phyloP scores from a whole-genome alignment of 768 basidiomycete genomes.

The Butyriboletus loyo region DNA sequence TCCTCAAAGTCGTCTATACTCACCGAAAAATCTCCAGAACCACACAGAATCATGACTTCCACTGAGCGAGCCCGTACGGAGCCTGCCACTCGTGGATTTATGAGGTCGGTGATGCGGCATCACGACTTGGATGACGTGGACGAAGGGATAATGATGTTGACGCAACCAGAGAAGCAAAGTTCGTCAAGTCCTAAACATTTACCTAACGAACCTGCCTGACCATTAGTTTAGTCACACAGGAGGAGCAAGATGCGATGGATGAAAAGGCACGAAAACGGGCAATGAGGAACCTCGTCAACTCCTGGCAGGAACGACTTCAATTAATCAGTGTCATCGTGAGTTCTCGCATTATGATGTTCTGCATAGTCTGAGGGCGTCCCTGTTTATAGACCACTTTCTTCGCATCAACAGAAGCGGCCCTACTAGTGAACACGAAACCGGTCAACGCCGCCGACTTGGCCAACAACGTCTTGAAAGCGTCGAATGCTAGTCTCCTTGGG shows the following conservation, averaged over 20 bases:
- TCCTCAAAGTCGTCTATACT: neutral
- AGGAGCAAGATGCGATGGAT: slow-evolving; percentile 49
- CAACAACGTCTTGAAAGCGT: slow-evolving; percentile 23
- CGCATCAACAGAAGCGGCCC: slow-evolving; percentile 53
- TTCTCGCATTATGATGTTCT: neutral
- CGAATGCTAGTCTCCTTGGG: slow-evolving; percentile 48
- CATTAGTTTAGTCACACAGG: slow-evolving; percentile 39
- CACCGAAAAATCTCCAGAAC: slow-evolving; percentile 5
- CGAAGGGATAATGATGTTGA: slow-evolving; percentile 10
- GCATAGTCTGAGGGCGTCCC: neutral
- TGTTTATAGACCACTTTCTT: slow-evolving; percentile 55
- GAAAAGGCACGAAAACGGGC: slow-evolving; percentile 43
- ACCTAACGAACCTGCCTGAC: neutral
- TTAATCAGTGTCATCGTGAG: slow-evolving; percentile 58
- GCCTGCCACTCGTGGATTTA: slow-evolving; percentile 17
- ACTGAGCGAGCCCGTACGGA: slow-evolving; percentile 17
- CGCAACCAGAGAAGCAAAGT: slow-evolving; percentile 18
- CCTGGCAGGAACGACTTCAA: slow-evolving; percentile 63
- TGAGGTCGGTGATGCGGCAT: slow-evolving; percentile 19
- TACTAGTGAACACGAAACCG: slow-evolving; percentile 46
- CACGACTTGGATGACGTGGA: slow-evolving; percentile 7
- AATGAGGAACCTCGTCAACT: slow-evolving; percentile 50
- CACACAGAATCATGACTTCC: slow-evolving; percentile 11
- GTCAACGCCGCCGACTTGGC: slow-evolving; percentile 7
- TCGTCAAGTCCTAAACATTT: neutral